These are phyloP conservation scores for Tetrahymena malaccensis DNA, from an alignment of 73 alveolate genomes.

Conservation along the genomic window DNA sequence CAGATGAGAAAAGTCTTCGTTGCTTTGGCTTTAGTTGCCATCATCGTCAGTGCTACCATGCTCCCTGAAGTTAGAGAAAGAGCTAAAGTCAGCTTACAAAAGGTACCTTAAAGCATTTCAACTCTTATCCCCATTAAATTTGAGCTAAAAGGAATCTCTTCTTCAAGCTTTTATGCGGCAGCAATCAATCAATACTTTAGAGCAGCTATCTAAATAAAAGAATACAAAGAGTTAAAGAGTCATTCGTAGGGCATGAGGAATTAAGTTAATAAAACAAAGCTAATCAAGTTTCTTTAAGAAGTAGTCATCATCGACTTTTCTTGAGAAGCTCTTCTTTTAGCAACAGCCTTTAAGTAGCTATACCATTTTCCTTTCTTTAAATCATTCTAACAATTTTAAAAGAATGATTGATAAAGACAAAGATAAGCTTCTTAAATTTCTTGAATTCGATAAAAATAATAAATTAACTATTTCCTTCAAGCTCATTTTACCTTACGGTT, in stretches of 20 bases:
- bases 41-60: constrained; percentile 1
- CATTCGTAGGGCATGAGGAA: background rate
- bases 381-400: background rate
- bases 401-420: background rate
- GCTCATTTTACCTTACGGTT: background rate
- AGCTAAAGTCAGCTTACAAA: background rate
- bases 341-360: background rate
- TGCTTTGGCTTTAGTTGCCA: background rate
- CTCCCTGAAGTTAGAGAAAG: background rate
- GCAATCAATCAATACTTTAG: background rate
- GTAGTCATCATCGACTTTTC: background rate
- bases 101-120: background rate
- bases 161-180: background rate
- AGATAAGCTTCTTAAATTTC: background rate
- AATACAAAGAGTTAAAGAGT: background rate
- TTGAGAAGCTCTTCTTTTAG: background rate
- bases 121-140: background rate
- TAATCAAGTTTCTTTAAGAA: background rate
- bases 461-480: background rate
- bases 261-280: background rate
- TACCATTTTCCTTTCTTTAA: background rate
- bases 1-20: constrained; percentile 1
- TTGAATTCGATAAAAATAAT: no score
- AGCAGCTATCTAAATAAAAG: background rate
- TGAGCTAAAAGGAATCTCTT: background rate